Conservation (phyloP, 352 stramenopile species). For the Phytopythium kandeliae region DNA sequence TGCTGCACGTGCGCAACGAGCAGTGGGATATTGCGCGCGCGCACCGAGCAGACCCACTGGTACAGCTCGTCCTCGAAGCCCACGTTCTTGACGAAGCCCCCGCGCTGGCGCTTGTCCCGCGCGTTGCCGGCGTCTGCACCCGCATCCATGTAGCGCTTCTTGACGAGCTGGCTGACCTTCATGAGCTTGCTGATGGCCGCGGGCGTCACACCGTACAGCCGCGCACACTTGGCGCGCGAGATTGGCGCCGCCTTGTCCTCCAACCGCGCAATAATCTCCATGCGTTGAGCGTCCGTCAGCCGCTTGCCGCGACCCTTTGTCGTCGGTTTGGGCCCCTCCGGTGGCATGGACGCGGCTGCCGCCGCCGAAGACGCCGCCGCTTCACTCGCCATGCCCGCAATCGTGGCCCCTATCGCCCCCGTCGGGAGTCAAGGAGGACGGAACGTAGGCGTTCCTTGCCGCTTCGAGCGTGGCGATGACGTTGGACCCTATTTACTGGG, state of each 20-base stretch:
- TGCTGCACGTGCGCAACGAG: slow-evolving; percentile 50
- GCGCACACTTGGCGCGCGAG: slow-evolving; percentile 52
- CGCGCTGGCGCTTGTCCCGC: slow-evolving; percentile 53
- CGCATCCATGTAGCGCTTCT: slow-evolving; percentile 59
- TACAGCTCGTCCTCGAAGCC: slow-evolving; percentile 59
- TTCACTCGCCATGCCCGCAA: slow-evolving; percentile 1
- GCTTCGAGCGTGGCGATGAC: no score
- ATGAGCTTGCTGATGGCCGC: slow-evolving; percentile 78
- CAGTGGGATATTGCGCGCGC: slow-evolving; percentile 36
- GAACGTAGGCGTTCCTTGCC: no score
- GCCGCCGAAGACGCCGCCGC: neutral
- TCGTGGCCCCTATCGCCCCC: no score
- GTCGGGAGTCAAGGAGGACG: no score
- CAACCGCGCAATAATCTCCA: slow-evolving; percentile 67
- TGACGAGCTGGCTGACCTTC: slow-evolving; percentile 62
- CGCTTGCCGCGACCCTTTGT: slow-evolving; percentile 47
- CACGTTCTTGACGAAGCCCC: slow-evolving; percentile 57
- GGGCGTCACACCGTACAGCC: slow-evolving; percentile 58
- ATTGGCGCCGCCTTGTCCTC: slow-evolving; percentile 46
- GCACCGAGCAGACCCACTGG: slow-evolving; percentile 53
- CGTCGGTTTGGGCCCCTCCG: slow-evolving; percentile 10
- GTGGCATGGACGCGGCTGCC: neutral
- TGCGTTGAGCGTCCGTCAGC: slow-evolving; percentile 67
- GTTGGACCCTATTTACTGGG: no score
- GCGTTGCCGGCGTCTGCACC: slow-evolving; percentile 18